Percentiles rank a stretch among this genome's conserved stretches.
phyloP scores from a whole-genome alignment of 2,329 filamentous ascomycete species.

The Trichoderma citrinoviride region DNA sequence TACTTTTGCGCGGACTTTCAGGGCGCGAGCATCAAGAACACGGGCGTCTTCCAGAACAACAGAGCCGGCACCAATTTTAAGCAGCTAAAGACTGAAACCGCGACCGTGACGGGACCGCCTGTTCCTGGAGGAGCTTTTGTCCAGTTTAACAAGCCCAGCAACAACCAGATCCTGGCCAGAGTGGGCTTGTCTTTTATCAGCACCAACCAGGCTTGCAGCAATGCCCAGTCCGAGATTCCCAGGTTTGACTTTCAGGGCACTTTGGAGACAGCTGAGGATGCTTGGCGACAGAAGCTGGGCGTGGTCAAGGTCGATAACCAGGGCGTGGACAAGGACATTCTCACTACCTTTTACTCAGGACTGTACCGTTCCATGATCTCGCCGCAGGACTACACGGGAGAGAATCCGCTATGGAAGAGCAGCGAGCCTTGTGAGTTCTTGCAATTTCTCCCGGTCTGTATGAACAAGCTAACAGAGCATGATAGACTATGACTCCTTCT shows the following conservation, averaged over 20 bases:
- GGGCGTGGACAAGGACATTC: slow-evolving; percentile 55
- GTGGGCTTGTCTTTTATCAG: slow-evolving; percentile 73
- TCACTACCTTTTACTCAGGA: slow-evolving; percentile 68
- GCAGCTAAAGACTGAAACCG: slow-evolving; percentile 34
- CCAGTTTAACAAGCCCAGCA: slow-evolving; percentile 50
- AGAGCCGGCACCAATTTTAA: slow-evolving; percentile 46
- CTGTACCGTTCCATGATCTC: slow-evolving; percentile 66
- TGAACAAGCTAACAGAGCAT: not conserved
- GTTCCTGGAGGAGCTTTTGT: slow-evolving; percentile 57
- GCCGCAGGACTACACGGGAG: slow-evolving; percentile 73
- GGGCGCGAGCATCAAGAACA: slow-evolving; percentile 50
- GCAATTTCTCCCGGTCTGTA: not conserved
- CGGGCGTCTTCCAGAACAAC: slow-evolving; percentile 57
- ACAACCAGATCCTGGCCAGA: slow-evolving; percentile 56
- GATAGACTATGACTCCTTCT: slow-evolving; percentile 62
- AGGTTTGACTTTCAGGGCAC: slow-evolving; percentile 61
- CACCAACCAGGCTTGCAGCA: slow-evolving; percentile 64
- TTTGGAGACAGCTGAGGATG: slow-evolving; percentile 52
- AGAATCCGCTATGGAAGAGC: slow-evolving; percentile 69
- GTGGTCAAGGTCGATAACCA: slow-evolving; percentile 55
- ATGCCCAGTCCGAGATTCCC: slow-evolving; percentile 67
- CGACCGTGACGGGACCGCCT: slow-evolving; percentile 26
- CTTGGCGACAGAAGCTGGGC: slow-evolving; percentile 62
- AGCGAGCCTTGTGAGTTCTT: slow-evolving; percentile 53
- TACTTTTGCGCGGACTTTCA: slow-evolving; percentile 61